Evolutionary conservation across 768 basidiomycete genomes (phyloP), one percentile per base, ranked within the genome.

Genomic region (Coprinopsis marcescibilis): DNA sequence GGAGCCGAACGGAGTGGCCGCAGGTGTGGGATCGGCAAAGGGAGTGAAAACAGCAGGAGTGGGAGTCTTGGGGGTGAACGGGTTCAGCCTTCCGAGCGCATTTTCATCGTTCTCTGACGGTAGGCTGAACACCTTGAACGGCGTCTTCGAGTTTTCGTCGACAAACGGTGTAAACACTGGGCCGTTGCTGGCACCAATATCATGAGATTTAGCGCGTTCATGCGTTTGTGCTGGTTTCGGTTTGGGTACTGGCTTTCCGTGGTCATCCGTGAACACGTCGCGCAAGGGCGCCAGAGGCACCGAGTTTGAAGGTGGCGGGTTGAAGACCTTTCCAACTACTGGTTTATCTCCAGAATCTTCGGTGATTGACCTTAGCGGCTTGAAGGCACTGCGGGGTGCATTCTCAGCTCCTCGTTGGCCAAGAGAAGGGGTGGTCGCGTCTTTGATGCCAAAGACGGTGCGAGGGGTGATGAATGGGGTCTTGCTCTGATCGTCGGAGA

Each of bases 121-220:
- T 13, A 83, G 76, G 48, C 79, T 85, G 62, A 89, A 89, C 15
- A 89, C 86, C 52, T 84, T 69, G 71, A 71, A 77, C 2, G 77
- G 73, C 6, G 75, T 73, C 43, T 64, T 64, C n/a, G 62, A 63
- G 50, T 66, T 70, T 45, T 73, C 70, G 30, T 73, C 72, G 21
- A 66, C 60, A 48, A 70, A 69, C 0, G 70, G 68, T 5, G 62
- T 64, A 54, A 73, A 73, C 5, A 65, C 51, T 14, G 50, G 48
- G 24, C 47, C 32, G 23, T 27, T 38, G 23, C n/a, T 21, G 30
- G 27, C 17, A 11, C 39, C 32, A 24, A 59, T 39, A 34, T 68
- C 69, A 34, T 69, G 62, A 26, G 71, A 75, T 55, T 68, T 68
- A 5, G 71, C 68, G n/a, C 71, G 62, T 57, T 72, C 70, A 33